phyloP scores from a whole-genome alignment of 108 stramenopile species.

The Skeletonema costatum region DNA sequence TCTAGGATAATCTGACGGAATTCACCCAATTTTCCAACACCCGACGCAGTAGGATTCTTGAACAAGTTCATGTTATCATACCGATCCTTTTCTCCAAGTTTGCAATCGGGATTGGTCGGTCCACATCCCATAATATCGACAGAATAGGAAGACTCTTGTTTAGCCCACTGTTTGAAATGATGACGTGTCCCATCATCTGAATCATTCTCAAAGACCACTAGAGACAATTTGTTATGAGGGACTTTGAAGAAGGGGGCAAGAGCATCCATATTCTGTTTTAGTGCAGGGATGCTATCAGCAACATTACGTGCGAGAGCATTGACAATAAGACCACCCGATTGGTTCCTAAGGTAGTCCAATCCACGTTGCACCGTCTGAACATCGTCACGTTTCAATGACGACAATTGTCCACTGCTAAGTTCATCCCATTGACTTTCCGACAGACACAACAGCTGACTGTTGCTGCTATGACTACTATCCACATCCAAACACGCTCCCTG shows the following conservation, averaged over 20 bases:
- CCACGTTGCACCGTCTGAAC: conserved; percentile 48
- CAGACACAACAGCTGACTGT: conserved; percentile 32
- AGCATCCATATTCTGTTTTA: conserved; percentile 46
- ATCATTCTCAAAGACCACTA: conserved; percentile 61
- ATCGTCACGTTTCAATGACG: conserved; percentile 47
- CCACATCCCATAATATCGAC: conserved; percentile 55
- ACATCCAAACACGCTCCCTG: conserved; percentile 40
- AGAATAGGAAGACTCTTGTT: conserved; percentile 17
- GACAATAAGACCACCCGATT: conserved; percentile 42
- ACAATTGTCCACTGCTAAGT: conserved; percentile 38
- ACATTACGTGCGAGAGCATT: conserved; percentile 55
- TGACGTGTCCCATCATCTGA: conserved; percentile 52
- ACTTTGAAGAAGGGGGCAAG: conserved; percentile 41
- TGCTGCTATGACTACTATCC: conserved; percentile 1
- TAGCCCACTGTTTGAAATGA: conserved; percentile 40
- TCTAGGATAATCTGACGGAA: conserved; percentile 51
- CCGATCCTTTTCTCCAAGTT: conserved; percentile 40
- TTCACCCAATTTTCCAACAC: conserved; percentile 53
- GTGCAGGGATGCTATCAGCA: conserved; percentile 40
- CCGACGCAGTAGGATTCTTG: conserved; percentile 37
- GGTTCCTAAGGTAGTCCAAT: conserved; percentile 37
- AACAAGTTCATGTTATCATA: conserved; percentile 50
- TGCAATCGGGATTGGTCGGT: conserved; percentile 46
- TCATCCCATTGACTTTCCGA: conserved; percentile 42
- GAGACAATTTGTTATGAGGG: conserved; percentile 18